Base-by-base conservation (phyloP, 228 moss, liverwort and hornwort species). In the Sphagnum magellanicum region DNA sequence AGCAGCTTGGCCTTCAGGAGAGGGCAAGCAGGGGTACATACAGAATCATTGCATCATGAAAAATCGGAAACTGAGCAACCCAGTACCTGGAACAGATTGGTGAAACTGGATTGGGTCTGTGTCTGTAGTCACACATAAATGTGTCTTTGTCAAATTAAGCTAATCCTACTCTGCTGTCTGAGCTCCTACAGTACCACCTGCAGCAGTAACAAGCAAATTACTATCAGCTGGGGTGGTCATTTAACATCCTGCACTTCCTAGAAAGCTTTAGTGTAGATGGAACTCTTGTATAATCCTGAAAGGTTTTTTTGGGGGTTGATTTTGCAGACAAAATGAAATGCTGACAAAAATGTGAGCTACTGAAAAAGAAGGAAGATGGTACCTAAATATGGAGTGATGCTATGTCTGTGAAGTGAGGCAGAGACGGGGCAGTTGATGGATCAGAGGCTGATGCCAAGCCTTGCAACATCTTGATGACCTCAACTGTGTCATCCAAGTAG, bases 381-480 rank as follows among this genome's bases (percentile, higher is more conserved):
- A 87, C 83, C 78, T 83, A 83, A 74, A 87, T 81, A 76, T 83
- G 83, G 52, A 87, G 80, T 9, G 87, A 87, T 65, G 81, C 76
- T 46, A 80, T 78, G 66, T 87, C 80, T 62, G 78, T 71, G 59
- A 81, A 78, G 65, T 80, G 74, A 68, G 80, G 80, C 72, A 83
- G 74, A n/a, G 83, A 76, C 10, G 80, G 73, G 46, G 91, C 77
- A 66, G 92, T 83, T 67, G 84, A 84, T 58, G 84, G 87, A 79
- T 80, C 83, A 10, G 96, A 88, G 46, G 96, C 96, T 53, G 79
- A 79, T 64, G 92, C 92, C 68, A 96, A 80, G 15, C 92, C 92
- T 71, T 92, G 88, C 70, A 96, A 72, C 69, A 92, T 96, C 87
- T 86, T 89, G 73, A 96, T 92, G 67, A 96, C 96, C 81, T 96